Conservation (phyloP, 768 basidiomycete genomes). For the Boletus bicolor region DNA sequence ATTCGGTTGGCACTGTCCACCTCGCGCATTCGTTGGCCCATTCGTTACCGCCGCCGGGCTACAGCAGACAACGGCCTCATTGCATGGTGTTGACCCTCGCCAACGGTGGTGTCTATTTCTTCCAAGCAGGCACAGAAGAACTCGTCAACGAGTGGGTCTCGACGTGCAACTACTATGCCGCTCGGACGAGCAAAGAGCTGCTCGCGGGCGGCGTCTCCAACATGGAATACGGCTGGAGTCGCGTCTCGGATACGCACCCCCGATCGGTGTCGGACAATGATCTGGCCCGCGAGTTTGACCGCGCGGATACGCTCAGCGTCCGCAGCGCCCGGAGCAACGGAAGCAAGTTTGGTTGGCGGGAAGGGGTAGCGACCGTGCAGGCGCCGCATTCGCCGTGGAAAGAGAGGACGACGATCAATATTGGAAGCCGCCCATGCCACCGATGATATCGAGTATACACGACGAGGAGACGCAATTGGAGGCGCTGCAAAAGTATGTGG, state of each 20-base stretch:
- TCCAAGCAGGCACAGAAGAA: slow-evolving; percentile 98
- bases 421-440: slow-evolving; percentile 90
- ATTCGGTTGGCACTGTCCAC: slow-evolving; percentile 74
- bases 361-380: slow-evolving; percentile 63
- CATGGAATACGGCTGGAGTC: slow-evolving; percentile 99
- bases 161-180: slow-evolving; percentile 99
- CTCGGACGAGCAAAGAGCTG: slow-evolving; percentile 91
- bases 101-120: slow-evolving; percentile 91
- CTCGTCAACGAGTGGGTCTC: slow-evolving; percentile 99
- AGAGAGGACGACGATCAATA: slow-evolving; percentile 78
- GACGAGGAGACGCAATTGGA: slow-evolving; percentile 95
- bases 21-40: slow-evolving; percentile 89
- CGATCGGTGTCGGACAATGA: slow-evolving; percentile 61
- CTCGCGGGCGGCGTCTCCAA: slow-evolving; percentile 95
- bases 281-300: slow-evolving; percentile 45
- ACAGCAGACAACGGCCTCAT: slow-evolving; percentile 84
- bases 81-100: slow-evolving; percentile 93
- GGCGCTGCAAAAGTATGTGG: slow-evolving; percentile 78
- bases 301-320: slow-evolving; percentile 64
- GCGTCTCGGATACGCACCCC: slow-evolving; percentile 56
- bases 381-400: slow-evolving; percentile 67
- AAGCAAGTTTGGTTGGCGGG: slow-evolving; percentile 71
- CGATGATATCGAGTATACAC: slow-evolving; percentile 77
- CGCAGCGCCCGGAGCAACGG: slow-evolving; percentile 72
- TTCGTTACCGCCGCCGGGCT: slow-evolving; percentile 86